Base-by-base conservation (phyloP, 805 yeast species). In the Yarrowia divulgata region DNA sequence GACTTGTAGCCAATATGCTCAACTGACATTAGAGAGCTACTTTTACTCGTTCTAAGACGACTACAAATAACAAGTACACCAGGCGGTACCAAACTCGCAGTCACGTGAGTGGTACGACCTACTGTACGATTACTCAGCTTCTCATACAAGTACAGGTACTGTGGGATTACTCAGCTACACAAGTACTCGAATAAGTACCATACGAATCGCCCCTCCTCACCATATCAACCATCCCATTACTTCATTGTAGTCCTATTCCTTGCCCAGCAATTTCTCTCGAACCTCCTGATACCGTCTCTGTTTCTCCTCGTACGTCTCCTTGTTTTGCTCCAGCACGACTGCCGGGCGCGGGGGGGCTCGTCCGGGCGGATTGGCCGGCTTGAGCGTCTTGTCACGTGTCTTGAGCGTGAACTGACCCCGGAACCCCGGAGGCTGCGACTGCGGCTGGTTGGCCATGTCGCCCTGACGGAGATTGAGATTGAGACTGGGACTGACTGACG, bases 321-420 rank as follows among this genome's bases (percentile, higher is more conserved):
- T 42, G 42, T 42, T 60, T 13, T 55, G 62, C 14, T 60, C 66
- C 32, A 43, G 66, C 52, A 60, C 66, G 19, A 43, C 34, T 6
- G 66, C 43, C 19, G 66, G 66, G 5, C 35, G 7, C 3, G 64
- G 64, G 5, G 66, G 66, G 8, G 32, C 66, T 8, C 52, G 23
- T 1, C 3, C 34, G 8, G 18, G 14, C 34, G n/a, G 64, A 0
- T 29, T 12, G 29, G 50, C 18, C 29, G 10, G n/a, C 42, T 57
- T 57, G 64, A 57, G 64, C 39, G 49, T n/a, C 64, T 60, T 60
- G 52, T 60, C 66, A 5, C 66, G 66, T 1, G 66, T 60, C 19
- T 60, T 60, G 29, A 60, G 52, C 66, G 66, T 60, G 46, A 60
- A 60, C 66, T 42, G 66, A n/a, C 34, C 42, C 40, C 66, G 66